These are phyloP conservation scores for Pythium aristosporum DNA, from an alignment of 352 stramenopile genomes.

Conservation along the genomic window DNA sequence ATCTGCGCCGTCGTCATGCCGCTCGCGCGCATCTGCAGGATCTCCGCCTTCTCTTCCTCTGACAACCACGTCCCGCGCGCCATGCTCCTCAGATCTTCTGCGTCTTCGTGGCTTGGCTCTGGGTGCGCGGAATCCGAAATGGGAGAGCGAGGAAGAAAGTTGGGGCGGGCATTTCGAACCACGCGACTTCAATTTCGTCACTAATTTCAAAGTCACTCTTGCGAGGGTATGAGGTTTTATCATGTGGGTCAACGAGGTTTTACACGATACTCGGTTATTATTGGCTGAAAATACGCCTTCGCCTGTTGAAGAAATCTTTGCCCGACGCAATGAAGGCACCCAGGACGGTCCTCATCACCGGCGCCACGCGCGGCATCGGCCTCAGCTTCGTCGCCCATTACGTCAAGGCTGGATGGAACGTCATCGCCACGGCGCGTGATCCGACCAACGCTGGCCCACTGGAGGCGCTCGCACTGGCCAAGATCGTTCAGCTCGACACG, in stretches of 20 bases:
- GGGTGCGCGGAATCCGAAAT: constrained; percentile 3
- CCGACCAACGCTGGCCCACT: constrained; percentile 9
- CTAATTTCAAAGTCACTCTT: constrained; percentile 5
- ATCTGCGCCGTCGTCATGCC: constrained; percentile 41
- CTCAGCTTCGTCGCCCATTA: constrained; percentile 30
- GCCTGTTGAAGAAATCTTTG: too few relatives aligned
- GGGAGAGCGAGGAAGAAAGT: not conserved
- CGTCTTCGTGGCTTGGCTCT: not conserved
- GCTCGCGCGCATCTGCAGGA: constrained; percentile 38
- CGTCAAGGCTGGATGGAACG: constrained; percentile 19
- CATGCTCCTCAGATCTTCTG: constrained; percentile 29
- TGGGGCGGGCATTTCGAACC: not conserved
- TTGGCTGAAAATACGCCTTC: too few relatives aligned
- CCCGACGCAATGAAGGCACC: not conserved
- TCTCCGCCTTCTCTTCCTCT: constrained; percentile 36
- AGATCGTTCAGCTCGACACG: constrained; percentile 43
- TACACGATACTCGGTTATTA: not conserved
- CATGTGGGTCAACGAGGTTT: not conserved
- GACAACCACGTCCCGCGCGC: constrained; percentile 42
- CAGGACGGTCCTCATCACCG: constrained; percentile 27
- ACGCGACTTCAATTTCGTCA: constrained; percentile 27
- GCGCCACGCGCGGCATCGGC: constrained; percentile 33
- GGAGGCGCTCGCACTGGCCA: constrained; percentile 25
- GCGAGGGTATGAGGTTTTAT: not conserved
- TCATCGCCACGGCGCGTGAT: constrained; percentile 28